Base-by-base conservation (phyloP, 495 filamentous ascomycete genomes). In the Aspergillus ostianus region DNA sequence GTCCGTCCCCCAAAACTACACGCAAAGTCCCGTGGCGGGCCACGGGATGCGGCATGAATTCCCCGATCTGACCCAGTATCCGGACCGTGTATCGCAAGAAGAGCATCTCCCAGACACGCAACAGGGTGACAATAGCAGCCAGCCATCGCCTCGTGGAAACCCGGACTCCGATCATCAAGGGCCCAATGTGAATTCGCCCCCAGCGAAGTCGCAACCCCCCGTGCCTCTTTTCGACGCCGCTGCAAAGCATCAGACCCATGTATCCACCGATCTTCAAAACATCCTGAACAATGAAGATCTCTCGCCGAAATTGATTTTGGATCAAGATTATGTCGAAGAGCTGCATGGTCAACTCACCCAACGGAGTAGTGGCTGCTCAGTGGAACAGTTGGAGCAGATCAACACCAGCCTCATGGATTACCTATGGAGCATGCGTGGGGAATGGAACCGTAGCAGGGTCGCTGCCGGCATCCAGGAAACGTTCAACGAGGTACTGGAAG, bases 331-430 rank as follows among this genome's bases (percentile, higher is more conserved):
- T 44, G 68, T 90, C 45, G 68, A 80, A 10, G 65, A 77, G 15
- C 79, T 96, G 36, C 80, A 89, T 53, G 64, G 77, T 0, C 70
- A 80, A 27, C 72, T 96, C 20, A 83, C 85, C 0, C 70, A 82
- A 17, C 80, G 82, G 30, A 90, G 89, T 8, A 88, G 87, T 47
- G 92, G 92, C 0, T 92, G 86, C 74, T 89, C 85, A 2, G 87
- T 98, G 45, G 94, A 98, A 74, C 95, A 98, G 70, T 80, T 98
- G 29, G 93, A 98, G 76, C 93, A 97, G 70, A 85, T 96, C 69
- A 90, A 91, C 68, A 86, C 92, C n/a, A 85, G 84, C 57, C 74
- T 97, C 66, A 97, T 97, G 93, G 87, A 92, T 59, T 83, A 84
- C 47, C 78, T 98, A 15, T 98, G 94, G 94, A 82, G 79, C 58